A percentile compares a stretch with the other conserved stretches of the same genome.
Evolutionary conservation across 306 rosid species (phyloP).

Genomic region (Pyrus pyrifolia): DNA sequence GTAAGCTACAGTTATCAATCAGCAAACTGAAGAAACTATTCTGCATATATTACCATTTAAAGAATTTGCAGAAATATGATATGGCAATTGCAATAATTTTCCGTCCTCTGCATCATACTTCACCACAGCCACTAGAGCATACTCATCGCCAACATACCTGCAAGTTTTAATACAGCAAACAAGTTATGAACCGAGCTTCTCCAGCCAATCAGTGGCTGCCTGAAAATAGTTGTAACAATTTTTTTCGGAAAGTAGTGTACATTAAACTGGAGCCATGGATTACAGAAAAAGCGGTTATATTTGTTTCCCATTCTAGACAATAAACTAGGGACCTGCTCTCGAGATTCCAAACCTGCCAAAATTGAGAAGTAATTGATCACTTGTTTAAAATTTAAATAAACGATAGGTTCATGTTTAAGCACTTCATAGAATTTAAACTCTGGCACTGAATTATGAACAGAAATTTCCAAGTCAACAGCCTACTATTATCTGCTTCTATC

Average conservation of each 20-base stretch:
- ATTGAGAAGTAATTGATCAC: conserved; percentile 4
- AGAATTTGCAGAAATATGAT: conserved; percentile 63
- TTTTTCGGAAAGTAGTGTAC: conserved; percentile 39
- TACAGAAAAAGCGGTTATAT: conserved; percentile 75
- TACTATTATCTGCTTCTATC: conserved; percentile 10
- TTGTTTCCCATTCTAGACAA: conserved; percentile 78
- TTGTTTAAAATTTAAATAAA: neutral
- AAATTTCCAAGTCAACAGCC: conserved; percentile 19
- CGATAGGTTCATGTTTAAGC: neutral
- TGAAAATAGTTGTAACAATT: neutral
- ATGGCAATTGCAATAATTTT: conserved; percentile 52
- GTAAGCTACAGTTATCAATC: conserved; percentile 7
- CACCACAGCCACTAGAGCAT: conserved; percentile 61
- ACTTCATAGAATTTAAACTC: conserved; percentile 8
- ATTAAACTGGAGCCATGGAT: conserved; percentile 70
- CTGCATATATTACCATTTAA: conserved; percentile 50
- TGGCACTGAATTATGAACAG: conserved; percentile 14
- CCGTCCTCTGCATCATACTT: conserved; percentile 70
- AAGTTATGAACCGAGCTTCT: conserved; percentile 15
- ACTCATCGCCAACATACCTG: conserved; percentile 89
- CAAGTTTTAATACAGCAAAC: conserved; percentile 23
- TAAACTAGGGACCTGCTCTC: conserved; percentile 62
- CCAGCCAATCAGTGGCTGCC: conserved; percentile 12
- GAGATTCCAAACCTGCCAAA: conserved; percentile 91
- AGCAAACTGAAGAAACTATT: conserved; percentile 1